These are phyloP conservation scores for Saccharomyces hybrid DNA, from an alignment of 1,139 yeast genomes.

Conservation along the genomic window DNA sequence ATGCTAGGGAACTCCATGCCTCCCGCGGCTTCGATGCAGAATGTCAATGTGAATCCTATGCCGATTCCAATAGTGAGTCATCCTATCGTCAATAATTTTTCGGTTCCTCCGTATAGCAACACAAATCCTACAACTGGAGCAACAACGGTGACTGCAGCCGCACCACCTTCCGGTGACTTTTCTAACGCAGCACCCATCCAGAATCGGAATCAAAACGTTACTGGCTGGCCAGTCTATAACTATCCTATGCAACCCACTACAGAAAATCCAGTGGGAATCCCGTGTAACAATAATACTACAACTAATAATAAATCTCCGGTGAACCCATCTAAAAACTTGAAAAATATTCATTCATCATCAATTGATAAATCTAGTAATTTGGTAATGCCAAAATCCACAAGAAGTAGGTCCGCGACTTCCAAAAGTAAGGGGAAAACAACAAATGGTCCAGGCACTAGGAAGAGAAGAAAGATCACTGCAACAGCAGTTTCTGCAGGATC, in stretches of 20 bases:
- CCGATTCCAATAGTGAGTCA: background rate
- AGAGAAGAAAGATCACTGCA: background rate
- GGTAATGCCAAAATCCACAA: background rate
- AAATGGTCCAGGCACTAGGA: background rate
- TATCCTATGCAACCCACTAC: slow-evolving; percentile 7
- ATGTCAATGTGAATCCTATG: background rate
- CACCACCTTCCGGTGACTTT: slow-evolving; percentile 1
- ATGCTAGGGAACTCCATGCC: slow-evolving; percentile 2
- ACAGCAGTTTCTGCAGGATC: background rate
- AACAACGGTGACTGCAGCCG: slow-evolving; percentile 15
- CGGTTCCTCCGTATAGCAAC: slow-evolving; percentile 14
- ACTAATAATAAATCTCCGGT: background rate
- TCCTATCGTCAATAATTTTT: slow-evolving; percentile 1
- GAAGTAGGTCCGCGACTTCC: background rate
- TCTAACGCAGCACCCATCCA: background rate
- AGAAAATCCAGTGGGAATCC: background rate
- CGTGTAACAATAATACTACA: slow-evolving; percentile 1
- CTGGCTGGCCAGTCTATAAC: slow-evolving; percentile 16
- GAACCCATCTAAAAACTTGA: background rate
- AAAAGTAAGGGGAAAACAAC: background rate
- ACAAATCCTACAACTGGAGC: slow-evolving; percentile 15
- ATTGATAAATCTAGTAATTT: background rate
- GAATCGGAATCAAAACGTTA: slow-evolving; percentile 3
- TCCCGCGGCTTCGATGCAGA: background rate
- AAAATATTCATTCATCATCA: background rate